These are phyloP conservation scores for Podospora conica DNA, from an alignment of 495 filamentous ascomycete species.

Conservation along the genomic window DNA sequence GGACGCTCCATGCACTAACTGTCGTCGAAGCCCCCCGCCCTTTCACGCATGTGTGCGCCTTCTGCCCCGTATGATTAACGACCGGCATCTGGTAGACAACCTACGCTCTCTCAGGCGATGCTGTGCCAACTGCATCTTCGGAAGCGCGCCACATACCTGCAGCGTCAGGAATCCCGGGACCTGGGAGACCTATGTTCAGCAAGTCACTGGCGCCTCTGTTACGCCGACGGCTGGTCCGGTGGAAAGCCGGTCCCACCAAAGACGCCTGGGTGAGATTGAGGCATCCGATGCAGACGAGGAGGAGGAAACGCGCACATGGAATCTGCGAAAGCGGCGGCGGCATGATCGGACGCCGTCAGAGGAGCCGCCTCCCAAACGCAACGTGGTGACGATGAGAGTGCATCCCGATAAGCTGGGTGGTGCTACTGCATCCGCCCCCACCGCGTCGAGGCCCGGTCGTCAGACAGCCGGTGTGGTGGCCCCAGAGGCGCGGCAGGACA, in stretches of 20 bases:
- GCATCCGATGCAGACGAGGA: not conserved
- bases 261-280: too few species aligned
- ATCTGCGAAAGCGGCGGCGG: not conserved
- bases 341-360: not conserved
- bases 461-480: too few species aligned
- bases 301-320: not conserved
- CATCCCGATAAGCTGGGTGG: not conserved
- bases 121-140: not conserved
- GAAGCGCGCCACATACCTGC: not conserved
- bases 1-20: not conserved
- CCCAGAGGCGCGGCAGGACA: not conserved
- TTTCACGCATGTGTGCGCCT: not conserved
- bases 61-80: not conserved
- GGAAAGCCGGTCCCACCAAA: not conserved
- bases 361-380: not conserved
- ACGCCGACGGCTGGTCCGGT: too few species aligned
- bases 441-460: too few species aligned
- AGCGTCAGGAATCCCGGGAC: not conserved
- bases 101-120: not conserved
- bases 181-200: too few species aligned
- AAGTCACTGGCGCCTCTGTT: too few species aligned
- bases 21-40: not conserved
- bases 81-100: not conserved
- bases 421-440: not conserved
- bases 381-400: not conserved